Conservation (phyloP, 345 rosid genomes). For the Sisymbrium altissimum region DNA sequence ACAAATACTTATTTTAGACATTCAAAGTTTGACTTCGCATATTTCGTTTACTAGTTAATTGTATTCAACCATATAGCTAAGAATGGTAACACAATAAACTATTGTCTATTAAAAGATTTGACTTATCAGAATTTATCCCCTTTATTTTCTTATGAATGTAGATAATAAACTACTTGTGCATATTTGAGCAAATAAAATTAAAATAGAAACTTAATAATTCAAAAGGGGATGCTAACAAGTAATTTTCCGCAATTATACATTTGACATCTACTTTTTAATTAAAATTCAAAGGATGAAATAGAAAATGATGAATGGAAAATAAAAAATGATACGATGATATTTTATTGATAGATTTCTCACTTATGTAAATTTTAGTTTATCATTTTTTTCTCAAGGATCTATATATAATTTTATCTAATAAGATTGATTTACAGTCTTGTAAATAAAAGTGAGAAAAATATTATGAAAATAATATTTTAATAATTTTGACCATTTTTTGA, state of each 20-base stretch:
- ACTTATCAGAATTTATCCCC: neutral
- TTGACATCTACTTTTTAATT: neutral
- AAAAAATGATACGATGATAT: neutral
- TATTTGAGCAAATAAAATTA: neutral
- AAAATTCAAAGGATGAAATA: neutral
- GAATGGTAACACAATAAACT: neutral
- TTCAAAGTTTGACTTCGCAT: slow-evolving; percentile 29
- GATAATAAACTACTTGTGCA: neutral
- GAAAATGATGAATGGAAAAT: neutral
- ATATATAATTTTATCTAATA: neutral
- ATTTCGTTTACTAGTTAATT: neutral
- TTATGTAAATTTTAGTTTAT: neutral
- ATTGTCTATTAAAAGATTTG: neutral
- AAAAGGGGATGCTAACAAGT: neutral
- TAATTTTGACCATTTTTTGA: neutral
- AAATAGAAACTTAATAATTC: neutral
- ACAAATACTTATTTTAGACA: slow-evolving; percentile 7
- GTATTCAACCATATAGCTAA: neutral
- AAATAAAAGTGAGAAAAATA: neutral
- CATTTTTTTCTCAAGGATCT: neutral
- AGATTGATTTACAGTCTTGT: neutral
- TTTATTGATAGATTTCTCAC: neutral
- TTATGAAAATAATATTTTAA: neutral
- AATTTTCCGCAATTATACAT: neutral
- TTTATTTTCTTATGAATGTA: neutral